A percentile compares a stretch with the other conserved stretches of the same genome.
phyloP scores from a whole-genome alignment of 345 rosid genomes.

The Aquilaria sinensis region DNA sequence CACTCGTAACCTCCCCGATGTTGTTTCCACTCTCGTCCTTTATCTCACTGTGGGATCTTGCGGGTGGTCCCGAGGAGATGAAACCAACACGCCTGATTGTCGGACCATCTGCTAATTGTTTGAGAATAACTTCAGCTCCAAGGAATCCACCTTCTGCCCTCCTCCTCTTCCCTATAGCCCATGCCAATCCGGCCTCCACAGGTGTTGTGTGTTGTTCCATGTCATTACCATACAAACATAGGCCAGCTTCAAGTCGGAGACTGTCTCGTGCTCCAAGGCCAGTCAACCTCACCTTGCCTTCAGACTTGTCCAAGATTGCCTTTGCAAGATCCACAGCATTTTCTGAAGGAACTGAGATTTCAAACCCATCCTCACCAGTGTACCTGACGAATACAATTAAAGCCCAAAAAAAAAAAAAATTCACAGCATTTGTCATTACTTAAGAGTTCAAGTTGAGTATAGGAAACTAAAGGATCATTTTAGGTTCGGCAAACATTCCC shows the following conservation, averaged over 20 bases:
- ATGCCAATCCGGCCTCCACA: slow-evolving; percentile 88
- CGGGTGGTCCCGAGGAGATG: slow-evolving; percentile 79
- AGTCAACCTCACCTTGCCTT: slow-evolving; percentile 84
- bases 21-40: slow-evolving; percentile 66
- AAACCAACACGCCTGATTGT: slow-evolving; percentile 84
- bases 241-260: slow-evolving; percentile 93
- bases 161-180: slow-evolving; percentile 98
- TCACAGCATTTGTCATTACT: too few relatives aligned
- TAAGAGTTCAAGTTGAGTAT: too few relatives aligned
- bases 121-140: slow-evolving; percentile 85
- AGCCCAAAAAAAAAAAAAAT: too few relatives aligned
- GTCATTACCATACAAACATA: slow-evolving; percentile 89
- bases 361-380: slow-evolving; percentile 98
- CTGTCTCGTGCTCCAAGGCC: slow-evolving; percentile 97
- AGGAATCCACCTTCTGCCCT: slow-evolving; percentile 95
- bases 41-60: slow-evolving; percentile 91
- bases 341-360: slow-evolving; percentile 92
- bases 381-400: slow-evolving; percentile 42
- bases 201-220: slow-evolving; percentile 92
- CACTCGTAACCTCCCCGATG: slow-evolving; percentile 93
- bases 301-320: slow-evolving; percentile 91
- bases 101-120: slow-evolving; percentile 85
- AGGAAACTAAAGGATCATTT: too few relatives aligned
- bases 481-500: too few relatives aligned
- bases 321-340: slow-evolving; percentile 77